Percentiles rank a stretch among this genome's conserved stretches.
Conservation (phyloP, 495 filamentous ascomycete species). For the Tuber umbilicatum region DNA sequence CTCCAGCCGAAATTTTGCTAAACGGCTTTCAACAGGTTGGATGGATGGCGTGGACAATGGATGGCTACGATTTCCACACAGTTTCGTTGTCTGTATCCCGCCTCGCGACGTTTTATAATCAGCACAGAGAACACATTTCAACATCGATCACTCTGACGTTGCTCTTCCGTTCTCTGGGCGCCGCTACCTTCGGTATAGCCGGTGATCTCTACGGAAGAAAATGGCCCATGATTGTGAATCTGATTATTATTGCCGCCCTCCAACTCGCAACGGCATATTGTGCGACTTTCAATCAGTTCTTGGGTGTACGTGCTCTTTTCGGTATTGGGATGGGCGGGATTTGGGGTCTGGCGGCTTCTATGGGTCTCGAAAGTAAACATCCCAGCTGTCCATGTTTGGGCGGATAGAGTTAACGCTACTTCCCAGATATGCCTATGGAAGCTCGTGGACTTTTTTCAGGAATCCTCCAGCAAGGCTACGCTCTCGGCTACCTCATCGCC, state of each 20-base stretch:
- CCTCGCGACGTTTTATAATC: constrained; percentile 58
- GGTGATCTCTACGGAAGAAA: constrained; percentile 72
- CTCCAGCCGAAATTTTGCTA: not conserved
- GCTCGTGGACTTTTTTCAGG: constrained; percentile 71
- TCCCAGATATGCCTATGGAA: constrained; percentile 43
- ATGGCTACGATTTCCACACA: constrained; percentile 61
- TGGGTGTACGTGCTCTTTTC: constrained; percentile 59
- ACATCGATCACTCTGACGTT: constrained; percentile 70
- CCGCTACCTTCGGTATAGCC: constrained; percentile 62
- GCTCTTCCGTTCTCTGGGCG: constrained; percentile 63
- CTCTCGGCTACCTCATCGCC: constrained; percentile 66
- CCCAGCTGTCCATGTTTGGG: not conserved
- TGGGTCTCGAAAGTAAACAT: constrained; percentile 61
- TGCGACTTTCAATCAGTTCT: constrained; percentile 58
- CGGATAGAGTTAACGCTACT: not conserved
- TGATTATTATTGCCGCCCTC: constrained; percentile 53
- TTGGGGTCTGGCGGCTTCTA: constrained; percentile 73
- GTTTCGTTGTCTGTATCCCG: constrained; percentile 65
- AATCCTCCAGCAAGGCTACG: constrained; percentile 70
- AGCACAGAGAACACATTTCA: constrained; percentile 58
- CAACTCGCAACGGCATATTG: constrained; percentile 70
- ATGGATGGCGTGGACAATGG: constrained; percentile 44
- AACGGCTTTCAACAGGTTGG: not conserved
- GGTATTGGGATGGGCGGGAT: constrained; percentile 81
- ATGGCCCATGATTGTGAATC: constrained; percentile 71